Evolutionary conservation across 257 asterid species (phyloP), one percentile per base, ranked within the genome.

Genomic region (Henckelia pumila): DNA sequence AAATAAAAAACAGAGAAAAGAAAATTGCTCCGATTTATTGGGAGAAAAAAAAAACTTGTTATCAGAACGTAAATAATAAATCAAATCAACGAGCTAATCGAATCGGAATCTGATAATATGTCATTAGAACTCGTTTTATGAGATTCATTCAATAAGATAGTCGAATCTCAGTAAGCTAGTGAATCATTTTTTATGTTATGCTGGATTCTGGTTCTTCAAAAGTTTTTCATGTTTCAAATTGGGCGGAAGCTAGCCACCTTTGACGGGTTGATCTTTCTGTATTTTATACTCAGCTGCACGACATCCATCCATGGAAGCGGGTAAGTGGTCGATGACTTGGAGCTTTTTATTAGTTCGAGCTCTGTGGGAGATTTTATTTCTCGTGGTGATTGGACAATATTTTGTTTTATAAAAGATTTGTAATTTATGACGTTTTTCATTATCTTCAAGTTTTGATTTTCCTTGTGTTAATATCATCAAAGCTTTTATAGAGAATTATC

Each of bases 241-340:
- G 55, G 56, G 72, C 47, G 52, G 69, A 62, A 62, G 71, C 64
- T 20, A 67, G 71, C 59, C 8, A 49, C 61, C 17, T 28, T 70
- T 0, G 35, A 56, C 26, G 64, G 40, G 21, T 21, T 75, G 5
- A 77, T 56, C 76, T 66, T 50, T 64, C 60, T 77, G 72, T 29
- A 72, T 35, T 28, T 61, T 23, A 30, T 79, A 49, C 70, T 76
- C 35, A 23, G 55, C 32, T 56, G 25, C 19, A 63, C 67, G 40
- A 57, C 64, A 7, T 25, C 37, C 59, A 44, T 53, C 63, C 67
- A 49, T 59, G 81, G 80, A 67, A 70, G 65, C 67, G 67, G 61
- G 87, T 79, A 73, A 82, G 85, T 79, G 63, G 29, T 66, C 24
- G 32, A 58, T 61, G 60, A 21, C 14, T 79, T 25, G 53, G 53